These are phyloP conservation scores for Sporobolomyces pararoseus DNA, from an alignment of 768 basidiomycete species.

Conservation along the genomic window DNA sequence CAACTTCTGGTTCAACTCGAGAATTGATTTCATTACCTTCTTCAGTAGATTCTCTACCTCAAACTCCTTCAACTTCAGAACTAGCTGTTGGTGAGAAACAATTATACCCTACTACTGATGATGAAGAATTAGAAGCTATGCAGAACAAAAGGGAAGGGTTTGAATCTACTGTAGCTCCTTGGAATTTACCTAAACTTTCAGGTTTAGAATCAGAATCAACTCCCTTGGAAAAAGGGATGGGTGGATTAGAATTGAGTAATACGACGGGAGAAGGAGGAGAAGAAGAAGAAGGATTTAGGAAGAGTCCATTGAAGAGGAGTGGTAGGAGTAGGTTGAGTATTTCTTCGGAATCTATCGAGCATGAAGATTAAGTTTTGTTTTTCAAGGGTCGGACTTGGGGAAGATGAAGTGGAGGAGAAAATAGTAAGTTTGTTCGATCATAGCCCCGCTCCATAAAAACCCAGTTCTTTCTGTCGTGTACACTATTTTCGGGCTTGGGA, in stretches of 20 bases:
- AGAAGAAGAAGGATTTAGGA: neutral
- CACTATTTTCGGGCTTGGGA: no score
- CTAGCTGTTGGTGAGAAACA: no score
- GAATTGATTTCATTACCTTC: neutral
- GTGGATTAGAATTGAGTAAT: no score
- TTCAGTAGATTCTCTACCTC: neutral
- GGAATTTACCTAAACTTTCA: slow-evolving; percentile 17
- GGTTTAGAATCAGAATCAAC: neutral
- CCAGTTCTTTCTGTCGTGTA: no score
- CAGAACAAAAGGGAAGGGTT: slow-evolving; percentile 9
- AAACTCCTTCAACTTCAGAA: neutral
- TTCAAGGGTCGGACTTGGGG: no score
- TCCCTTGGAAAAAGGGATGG: no score
- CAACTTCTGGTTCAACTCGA: no score
- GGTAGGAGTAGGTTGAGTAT: neutral
- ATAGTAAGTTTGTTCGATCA: no score
- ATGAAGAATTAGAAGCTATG: neutral
- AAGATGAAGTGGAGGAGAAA: neutral
- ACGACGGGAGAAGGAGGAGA: neutral
- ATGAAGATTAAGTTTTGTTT: neutral
- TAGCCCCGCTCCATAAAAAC: no score
- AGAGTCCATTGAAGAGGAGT: neutral
- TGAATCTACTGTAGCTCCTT: slow-evolving; percentile 35
- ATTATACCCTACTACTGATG: no score
- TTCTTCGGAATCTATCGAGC: neutral